phyloP scores from a whole-genome alignment of 2,329 filamentous ascomycete species.

The Xylariaceae sp. region DNA sequence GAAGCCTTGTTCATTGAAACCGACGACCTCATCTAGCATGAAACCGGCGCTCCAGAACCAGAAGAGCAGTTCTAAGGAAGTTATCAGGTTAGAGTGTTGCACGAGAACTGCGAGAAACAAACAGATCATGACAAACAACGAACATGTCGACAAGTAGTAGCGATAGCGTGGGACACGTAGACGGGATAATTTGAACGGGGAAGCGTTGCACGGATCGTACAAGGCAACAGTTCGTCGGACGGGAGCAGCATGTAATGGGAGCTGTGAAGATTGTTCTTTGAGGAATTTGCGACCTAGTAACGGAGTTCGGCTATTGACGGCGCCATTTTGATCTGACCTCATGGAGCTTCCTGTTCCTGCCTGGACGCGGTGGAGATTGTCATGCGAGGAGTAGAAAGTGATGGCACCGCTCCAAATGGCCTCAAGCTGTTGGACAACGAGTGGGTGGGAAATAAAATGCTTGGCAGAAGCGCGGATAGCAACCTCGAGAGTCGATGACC shows the following conservation, averaged over 20 bases:
- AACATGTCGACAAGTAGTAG: conserved; percentile 83
- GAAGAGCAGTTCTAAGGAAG: conserved; percentile 79
- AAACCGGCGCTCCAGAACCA: conserved; percentile 98
- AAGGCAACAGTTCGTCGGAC: conserved; percentile 73
- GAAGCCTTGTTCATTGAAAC: conserved; percentile 95
- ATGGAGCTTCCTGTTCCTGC: conserved; percentile 27
- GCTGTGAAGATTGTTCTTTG: conserved; percentile 32
- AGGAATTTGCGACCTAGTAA: conserved; percentile 41
- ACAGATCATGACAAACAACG: conserved; percentile 76
- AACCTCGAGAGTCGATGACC: conserved; percentile 87
- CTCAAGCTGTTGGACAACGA: conserved; percentile 92
- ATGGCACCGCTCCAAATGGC: conserved; percentile 96
- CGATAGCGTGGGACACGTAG: conserved; percentile 88
- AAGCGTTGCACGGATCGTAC: conserved; percentile 87
- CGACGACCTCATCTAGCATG: conserved; percentile 93
- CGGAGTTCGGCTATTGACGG: conserved; percentile 47
- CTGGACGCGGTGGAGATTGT: conserved; percentile 69
- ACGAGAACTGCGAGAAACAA: conserved; percentile 80
- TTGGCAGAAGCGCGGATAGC: conserved; percentile 91
- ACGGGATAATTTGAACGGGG: conserved; percentile 84
- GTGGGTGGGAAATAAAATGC: conserved; percentile 82
- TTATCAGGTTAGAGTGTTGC: conserved; percentile 74
- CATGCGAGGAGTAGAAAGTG: conserved; percentile 85
- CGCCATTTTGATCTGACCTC: conserved; percentile 33
- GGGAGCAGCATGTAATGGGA: conserved; percentile 37